A percentile compares a stretch with the other conserved stretches of the same genome.
Conservation (phyloP, 2,329 filamentous ascomycete genomes). For the Aaosphaeria arxii region DNA sequence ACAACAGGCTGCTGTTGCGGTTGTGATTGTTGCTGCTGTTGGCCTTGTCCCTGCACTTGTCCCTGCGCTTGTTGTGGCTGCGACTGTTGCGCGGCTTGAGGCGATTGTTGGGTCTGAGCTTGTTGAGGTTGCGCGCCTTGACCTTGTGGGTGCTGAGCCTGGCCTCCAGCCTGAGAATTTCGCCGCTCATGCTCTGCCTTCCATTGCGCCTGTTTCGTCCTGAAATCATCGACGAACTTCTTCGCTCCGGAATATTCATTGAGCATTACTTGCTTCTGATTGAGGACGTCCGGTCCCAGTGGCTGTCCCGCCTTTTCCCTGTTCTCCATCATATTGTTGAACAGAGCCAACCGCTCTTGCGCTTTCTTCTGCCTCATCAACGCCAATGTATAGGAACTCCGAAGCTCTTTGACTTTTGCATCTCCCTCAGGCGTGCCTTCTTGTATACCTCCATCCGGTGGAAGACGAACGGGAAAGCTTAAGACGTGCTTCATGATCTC, state of each 20-base stretch:
- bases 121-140: conserved; percentile 18
- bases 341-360: conserved; percentile 20
- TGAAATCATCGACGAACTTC: conserved; percentile 33
- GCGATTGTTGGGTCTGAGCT: conserved; percentile 14
- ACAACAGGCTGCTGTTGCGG: conserved; percentile 23
- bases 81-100: conserved; percentile 24
- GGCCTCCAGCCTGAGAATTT: conserved; percentile 18
- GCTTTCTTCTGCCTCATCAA: conserved; percentile 30
- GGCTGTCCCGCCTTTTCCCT: conserved; percentile 31
- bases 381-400: conserved; percentile 32
- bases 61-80: conserved; percentile 30
- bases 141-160: conserved; percentile 22
- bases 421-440: conserved; percentile 35
- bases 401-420: conserved; percentile 33
- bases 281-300: conserved; percentile 25
- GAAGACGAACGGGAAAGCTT: conserved; percentile 31
- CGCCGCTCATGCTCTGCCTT: conserved; percentile 32
- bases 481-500: conserved; percentile 37
- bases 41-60: conserved; percentile 26
- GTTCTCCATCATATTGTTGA: conserved; percentile 27
- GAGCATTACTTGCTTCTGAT: conserved; percentile 24
- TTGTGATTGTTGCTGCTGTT: conserved; percentile 19
- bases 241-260: conserved; percentile 27
- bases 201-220: conserved; percentile 30
- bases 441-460: conserved; percentile 18